phyloP scores from a whole-genome alignment of 306 rosid genomes.

The Hylodesmum podocarpum region DNA sequence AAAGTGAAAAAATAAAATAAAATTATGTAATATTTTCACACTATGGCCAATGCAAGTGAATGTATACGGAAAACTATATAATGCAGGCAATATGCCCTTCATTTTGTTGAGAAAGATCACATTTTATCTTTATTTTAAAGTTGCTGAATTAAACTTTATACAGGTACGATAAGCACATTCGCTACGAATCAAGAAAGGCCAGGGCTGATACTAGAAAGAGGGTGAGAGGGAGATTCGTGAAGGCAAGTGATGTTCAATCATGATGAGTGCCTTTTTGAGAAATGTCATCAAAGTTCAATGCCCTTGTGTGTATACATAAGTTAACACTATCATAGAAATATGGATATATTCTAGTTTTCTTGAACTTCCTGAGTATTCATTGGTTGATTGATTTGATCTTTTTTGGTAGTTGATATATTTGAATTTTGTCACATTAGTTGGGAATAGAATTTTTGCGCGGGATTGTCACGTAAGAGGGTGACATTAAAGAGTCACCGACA shows the following conservation, averaged over 20 bases:
- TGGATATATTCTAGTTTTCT: conserved; percentile 13
- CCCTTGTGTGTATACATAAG: conserved; percentile 22
- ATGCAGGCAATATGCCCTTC: not conserved
- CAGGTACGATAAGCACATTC: conserved; percentile 53
- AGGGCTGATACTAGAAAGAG: conserved; percentile 51
- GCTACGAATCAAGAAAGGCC: conserved; percentile 54
- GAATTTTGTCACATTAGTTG: not conserved
- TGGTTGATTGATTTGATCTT: conserved; percentile 16
- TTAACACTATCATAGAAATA: conserved; percentile 6
- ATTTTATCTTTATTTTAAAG: not conserved
- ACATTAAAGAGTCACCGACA: not conserved
- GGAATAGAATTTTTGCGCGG: not conserved
- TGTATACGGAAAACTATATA: not conserved
- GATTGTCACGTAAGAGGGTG: not conserved
- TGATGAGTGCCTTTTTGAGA: conserved; percentile 16
- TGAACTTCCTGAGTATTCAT: not conserved
- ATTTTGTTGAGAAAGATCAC: not conserved
- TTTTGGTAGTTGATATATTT: conserved; percentile 14
- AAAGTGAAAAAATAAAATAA: too few relatives aligned
- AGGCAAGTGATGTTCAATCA: conserved; percentile 32
- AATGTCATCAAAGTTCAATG: not conserved
- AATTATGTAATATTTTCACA: not conserved
- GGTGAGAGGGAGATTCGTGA: conserved; percentile 52
- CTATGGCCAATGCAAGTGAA: not conserved
- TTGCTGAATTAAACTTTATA: not conserved